Base-by-base conservation (phyloP, 345 rosid genomes). In the Salix arbutifolia region DNA sequence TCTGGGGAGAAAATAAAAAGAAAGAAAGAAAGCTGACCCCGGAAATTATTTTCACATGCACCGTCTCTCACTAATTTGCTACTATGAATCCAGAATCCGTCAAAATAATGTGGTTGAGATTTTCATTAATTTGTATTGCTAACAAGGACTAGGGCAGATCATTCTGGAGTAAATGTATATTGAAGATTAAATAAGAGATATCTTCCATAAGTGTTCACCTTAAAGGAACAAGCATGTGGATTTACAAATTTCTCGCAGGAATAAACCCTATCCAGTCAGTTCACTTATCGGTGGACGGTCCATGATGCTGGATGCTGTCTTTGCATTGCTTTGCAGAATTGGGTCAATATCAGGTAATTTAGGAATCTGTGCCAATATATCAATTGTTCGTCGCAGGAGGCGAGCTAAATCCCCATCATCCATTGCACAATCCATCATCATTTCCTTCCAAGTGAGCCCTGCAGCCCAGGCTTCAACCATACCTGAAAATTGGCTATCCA, bases 391-490 rank as follows among this genome's bases (percentile, higher is more conserved):
- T 71, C 99, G 81, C 71, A 93, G 53, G 48, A 93, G 88, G 26
- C 98, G 94, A 75, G 97, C 97, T 19, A 96, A 86, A 89, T 96
- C 97, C 12, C 99, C 99, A 74, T 96, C 97, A 68, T 95, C 99
- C 96, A 95, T 89, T 4, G 97, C 98, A 64, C 96, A 90, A 71
- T 95, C 99, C 97, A 93, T 90, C 93, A 87, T 93, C 79, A 94
- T 84, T 78, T 96, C 99, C 84, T 86, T 89, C 99, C 99, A 93
- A 18, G 91, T 91, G 80, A 96, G 81, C 50, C 98, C 99, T 8
- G 97, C 90, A 19, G 97, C 98, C 99, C 99, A 96, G 31, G 99
- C 98, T 82, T 91, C 99, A 6, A 96, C 96, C 99, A 93, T 91
- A 77, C 99, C 99, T n/a, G 92, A 81, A 83, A 93, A 93, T 74